Conservation (phyloP, 805 yeast genomes). For the Candida palmyrensis region DNA sequence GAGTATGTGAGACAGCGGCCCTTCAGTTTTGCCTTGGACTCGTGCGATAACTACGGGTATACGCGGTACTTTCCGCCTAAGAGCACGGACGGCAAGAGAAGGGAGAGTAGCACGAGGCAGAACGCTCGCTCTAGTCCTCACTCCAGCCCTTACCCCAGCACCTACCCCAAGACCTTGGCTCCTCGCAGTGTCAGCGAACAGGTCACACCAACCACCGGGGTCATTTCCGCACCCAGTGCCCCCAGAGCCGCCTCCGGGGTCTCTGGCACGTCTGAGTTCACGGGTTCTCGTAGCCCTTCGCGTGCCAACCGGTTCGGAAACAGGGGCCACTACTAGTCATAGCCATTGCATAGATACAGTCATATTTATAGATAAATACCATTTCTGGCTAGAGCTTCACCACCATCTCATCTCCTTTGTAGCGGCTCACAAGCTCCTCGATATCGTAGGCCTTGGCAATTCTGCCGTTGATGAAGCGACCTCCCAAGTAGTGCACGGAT, state of each 20-base stretch:
- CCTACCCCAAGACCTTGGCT: too few species aligned
- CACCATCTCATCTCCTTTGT: conserved; percentile 31
- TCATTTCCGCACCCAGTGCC: too few species aligned
- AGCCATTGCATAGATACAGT: neutral
- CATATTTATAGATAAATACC: neutral
- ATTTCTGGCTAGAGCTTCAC: conserved; percentile 23
- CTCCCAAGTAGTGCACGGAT: conserved; percentile 75
- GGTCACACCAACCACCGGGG: too few species aligned
- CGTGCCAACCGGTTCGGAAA: too few species aligned
- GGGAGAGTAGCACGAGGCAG: too few species aligned
- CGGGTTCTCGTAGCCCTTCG: too few species aligned
- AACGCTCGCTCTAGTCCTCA: too few species aligned
- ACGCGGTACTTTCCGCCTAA: conserved; percentile 3
- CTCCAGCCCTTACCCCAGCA: too few species aligned
- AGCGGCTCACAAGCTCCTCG: conserved; percentile 33
- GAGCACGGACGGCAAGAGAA: conserved; percentile 3
- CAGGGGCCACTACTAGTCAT: too few species aligned
- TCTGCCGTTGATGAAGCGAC: conserved; percentile 66
- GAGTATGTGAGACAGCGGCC: conserved; percentile 21
- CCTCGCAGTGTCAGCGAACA: too few species aligned
- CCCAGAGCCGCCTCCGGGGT: too few species aligned
- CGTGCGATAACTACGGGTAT: conserved; percentile 16
- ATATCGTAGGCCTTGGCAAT: conserved; percentile 75
- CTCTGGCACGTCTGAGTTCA: too few species aligned
- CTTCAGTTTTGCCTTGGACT: conserved; percentile 22